These are phyloP conservation scores for Phytophthora sojae DNA, from an alignment of 352 stramenopile genomes.

Conservation along the genomic window DNA sequence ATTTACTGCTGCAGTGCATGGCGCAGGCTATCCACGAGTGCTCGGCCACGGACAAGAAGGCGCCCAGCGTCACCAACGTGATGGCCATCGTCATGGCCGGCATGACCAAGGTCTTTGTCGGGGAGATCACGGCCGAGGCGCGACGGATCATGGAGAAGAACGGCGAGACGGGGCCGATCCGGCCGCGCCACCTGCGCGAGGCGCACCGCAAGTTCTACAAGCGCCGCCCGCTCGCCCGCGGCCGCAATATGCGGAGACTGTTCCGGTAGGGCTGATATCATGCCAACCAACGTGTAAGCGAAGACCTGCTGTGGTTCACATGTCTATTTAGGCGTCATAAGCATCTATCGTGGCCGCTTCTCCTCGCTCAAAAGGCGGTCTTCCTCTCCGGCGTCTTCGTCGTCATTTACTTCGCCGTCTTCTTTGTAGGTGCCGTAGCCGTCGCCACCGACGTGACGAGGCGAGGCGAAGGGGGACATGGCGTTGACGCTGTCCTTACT, in stretches of 20 bases:
- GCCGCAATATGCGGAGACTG: slow-evolving; percentile 65
- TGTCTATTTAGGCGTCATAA: slow-evolving; percentile 53
- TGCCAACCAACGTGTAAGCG: slow-evolving; percentile 1
- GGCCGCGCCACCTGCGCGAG: slow-evolving; percentile 77
- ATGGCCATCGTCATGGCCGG: slow-evolving; percentile 90
- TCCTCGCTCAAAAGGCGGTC: slow-evolving; percentile 50
- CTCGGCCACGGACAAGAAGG: slow-evolving; percentile 56
- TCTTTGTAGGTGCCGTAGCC: slow-evolving; percentile 39
- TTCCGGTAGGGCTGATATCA: slow-evolving; percentile 45
- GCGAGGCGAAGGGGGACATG: slow-evolving; percentile 37
- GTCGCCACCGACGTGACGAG: slow-evolving; percentile 22
- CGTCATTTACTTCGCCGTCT: slow-evolving; percentile 16
- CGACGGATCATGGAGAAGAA: slow-evolving; percentile 84
- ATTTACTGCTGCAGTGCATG: slow-evolving; percentile 65
- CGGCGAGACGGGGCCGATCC: slow-evolving; percentile 79
- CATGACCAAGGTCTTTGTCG: slow-evolving; percentile 89
- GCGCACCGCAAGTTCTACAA: slow-evolving; percentile 89
- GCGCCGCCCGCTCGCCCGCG: slow-evolving; percentile 65
- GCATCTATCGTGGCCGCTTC: slow-evolving; percentile 57
- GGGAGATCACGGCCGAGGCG: slow-evolving; percentile 81
- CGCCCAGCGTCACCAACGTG: slow-evolving; percentile 77
- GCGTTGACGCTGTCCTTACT: slow-evolving; percentile 50
- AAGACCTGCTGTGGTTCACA: slow-evolving; percentile 27
- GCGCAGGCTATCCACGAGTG: slow-evolving; percentile 78
- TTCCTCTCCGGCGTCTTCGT: slow-evolving; percentile 30